Evolutionary conservation across 2,329 filamentous ascomycete genomes (phyloP), one percentile per base, ranked within the genome.

Genomic region (Thermoascus crustaceus): DNA sequence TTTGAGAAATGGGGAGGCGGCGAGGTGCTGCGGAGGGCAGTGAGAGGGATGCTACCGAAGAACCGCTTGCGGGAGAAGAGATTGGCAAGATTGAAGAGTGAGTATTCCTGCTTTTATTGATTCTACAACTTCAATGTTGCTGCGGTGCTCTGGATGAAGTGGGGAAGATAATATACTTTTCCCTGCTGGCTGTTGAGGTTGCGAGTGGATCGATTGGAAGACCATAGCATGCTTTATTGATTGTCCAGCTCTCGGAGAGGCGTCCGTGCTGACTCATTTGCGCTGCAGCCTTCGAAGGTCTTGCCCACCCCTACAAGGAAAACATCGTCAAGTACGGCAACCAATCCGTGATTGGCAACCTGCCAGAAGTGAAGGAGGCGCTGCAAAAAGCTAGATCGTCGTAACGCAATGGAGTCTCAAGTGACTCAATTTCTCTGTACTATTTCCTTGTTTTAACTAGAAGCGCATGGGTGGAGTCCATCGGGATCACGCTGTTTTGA

Each of bases 31-130:
- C 74, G 86, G 54, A 84, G 87, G 61, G 91, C 93, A 1, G 93
- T 98, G 25, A 82, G 83, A 57, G 93, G 93, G 32, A 98, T 98
- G 91, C 65, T 98, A 63, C 91, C 91, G 35, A 98, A 98, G 76
- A 98, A 98, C 67, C 71, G 88, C 53, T 67, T 98, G 55, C 72
- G 89, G 52, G 87, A 95, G 60, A 84, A 86, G 69, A 69, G 93
- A 45, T 67, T 98, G 67, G 85, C 80, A 23, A 73, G 91, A 49
- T 66, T 98, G 58, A 98, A 96, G 76, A 71, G 74, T 76, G 46
- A 53, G 69, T 64, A 25, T 21, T 35, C 11, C n/a, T 18, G 23
- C 36, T 20, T 16, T 37, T 36, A 24, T n/a, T 23, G 34, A 19
- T n/a, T n/a, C n/a, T n/a, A n/a, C n/a, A n/a, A n/a, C n/a, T n/a